Evolutionary conservation across 305 asterid species (phyloP).

Genomic region (Fraxinus floribunda): DNA sequence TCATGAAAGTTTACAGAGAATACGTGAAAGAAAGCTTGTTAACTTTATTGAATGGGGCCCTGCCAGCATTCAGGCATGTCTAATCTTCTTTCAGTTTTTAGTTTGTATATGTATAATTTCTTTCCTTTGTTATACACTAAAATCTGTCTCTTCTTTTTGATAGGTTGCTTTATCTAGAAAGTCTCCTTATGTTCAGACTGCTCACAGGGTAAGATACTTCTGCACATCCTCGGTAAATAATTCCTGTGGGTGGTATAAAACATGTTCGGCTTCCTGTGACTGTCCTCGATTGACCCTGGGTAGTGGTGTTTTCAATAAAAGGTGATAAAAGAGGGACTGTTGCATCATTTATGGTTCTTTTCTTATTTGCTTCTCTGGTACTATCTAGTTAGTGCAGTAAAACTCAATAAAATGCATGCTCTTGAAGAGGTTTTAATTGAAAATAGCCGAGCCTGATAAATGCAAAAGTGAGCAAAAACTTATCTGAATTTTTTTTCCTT

Average conservation of each 20-base stretch:
- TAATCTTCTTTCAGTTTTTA: background rate
- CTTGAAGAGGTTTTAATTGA: background rate
- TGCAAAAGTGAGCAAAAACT: background rate
- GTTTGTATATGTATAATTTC: background rate
- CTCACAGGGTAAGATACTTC: conserved; percentile 73
- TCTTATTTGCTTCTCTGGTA: background rate
- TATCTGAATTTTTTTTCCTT: background rate
- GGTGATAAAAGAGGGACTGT: background rate
- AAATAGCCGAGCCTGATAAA: conserved; percentile 2
- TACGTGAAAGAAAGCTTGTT: conserved; percentile 95
- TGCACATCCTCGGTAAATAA: background rate
- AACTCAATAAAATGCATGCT: background rate
- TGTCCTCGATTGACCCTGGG: background rate
- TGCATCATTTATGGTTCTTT: background rate
- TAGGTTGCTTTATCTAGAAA: conserved; percentile 96
- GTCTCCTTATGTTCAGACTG: conserved; percentile 94
- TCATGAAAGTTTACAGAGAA: conserved; percentile 97
- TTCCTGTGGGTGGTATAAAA: conserved; percentile 14
- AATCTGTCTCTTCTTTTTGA: conserved; percentile 23
- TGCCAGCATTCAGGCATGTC: conserved; percentile 91
- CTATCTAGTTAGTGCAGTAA: background rate
- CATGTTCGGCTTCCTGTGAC: conserved; percentile 21
- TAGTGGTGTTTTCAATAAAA: background rate
- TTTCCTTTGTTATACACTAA: conserved; percentile 8
- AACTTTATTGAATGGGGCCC: conserved; percentile 99